Base-by-base conservation (phyloP, 768 basidiomycete species). In the Suillus ampliporus region DNA sequence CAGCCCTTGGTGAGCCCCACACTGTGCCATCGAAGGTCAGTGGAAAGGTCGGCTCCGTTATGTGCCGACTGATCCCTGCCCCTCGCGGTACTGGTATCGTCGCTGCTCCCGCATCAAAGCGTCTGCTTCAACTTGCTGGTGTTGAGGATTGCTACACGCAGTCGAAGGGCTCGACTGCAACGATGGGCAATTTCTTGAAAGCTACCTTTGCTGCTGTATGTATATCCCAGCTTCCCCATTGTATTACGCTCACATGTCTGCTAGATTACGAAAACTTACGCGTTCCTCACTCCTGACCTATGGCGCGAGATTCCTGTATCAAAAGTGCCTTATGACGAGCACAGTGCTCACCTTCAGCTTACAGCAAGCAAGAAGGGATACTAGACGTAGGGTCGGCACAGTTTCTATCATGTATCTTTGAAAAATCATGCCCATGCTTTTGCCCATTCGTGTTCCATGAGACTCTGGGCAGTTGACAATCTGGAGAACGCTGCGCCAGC, bases 71-170 rank as follows among this genome's bases (percentile, higher is more conserved):
- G 72, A 96, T 99, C 74, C 97, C 97, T 71, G 97, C 97, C 48
- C 95, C 96, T 61, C 92, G 97, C 71, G 97, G 97, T 75, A 99
- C 97, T 68, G 97, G 97, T 84, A 96, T 99, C 80, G 97, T 99
- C 73, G 97, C 97, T 72, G 97, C 97, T 56, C 97, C 97, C 46
- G 97, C 97, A 51, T 95, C 89, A 67, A 98, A 97, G 86, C 91
- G 97, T 69, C 84, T 99, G 72, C 82, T 99, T 67, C 97, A 99
- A 80, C 86, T 99, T 72, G 97, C 97, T 73, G 97, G 97, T 85
- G 89, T 99, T 66, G 88, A 96, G 82, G 97, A 99, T 79, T 89
- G 88, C 76, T 99, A 99, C 86, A 98, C 97, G 61, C 94, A 97
- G 79, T 90, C 97, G 60, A 97, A 95, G 82, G 97, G 97, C 74